These are phyloP conservation scores for Narthecium ossifragum DNA, from an alignment of 106 monocot genomes.

Conservation along the genomic window DNA sequence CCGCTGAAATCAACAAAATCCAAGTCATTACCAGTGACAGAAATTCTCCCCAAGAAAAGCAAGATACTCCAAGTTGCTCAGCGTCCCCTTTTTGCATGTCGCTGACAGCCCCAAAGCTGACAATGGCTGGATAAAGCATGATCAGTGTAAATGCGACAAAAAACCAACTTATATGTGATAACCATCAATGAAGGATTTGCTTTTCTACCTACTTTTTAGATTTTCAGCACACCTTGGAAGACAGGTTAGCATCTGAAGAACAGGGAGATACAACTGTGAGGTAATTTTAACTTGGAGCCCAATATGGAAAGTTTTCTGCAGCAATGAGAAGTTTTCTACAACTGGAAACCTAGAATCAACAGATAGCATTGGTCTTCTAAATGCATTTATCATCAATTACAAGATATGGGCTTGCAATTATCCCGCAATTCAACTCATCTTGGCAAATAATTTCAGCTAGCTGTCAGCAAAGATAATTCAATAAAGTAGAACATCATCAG, in stretches of 20 bases:
- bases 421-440: too few species aligned
- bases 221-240: slow-evolving; percentile 39
- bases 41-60: slow-evolving; percentile 95
- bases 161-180: neutral
- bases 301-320: too few species aligned
- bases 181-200: neutral
- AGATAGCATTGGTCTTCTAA: too few species aligned
- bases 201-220: slow-evolving; percentile 53
- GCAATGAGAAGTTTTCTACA: too few species aligned
- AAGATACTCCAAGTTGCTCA: slow-evolving; percentile 49
- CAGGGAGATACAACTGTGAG: neutral
- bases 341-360: too few species aligned
- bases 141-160: neutral
- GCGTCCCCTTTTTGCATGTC: slow-evolving; percentile 53
- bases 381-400: too few species aligned
- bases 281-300: too few species aligned
- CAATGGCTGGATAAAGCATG: slow-evolving; percentile 50
- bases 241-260: slow-evolving; percentile 45
- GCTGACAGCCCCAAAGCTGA: slow-evolving; percentile 70
- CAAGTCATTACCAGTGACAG: slow-evolving; percentile 40
- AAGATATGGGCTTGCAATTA: too few species aligned
- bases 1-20: too few species aligned
- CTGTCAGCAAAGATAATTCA: too few species aligned
- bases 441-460: too few species aligned
- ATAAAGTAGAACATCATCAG: too few species aligned